phyloP scores from a whole-genome alignment of 495 filamentous ascomycete genomes.

The Aspergillus avenaceus region DNA sequence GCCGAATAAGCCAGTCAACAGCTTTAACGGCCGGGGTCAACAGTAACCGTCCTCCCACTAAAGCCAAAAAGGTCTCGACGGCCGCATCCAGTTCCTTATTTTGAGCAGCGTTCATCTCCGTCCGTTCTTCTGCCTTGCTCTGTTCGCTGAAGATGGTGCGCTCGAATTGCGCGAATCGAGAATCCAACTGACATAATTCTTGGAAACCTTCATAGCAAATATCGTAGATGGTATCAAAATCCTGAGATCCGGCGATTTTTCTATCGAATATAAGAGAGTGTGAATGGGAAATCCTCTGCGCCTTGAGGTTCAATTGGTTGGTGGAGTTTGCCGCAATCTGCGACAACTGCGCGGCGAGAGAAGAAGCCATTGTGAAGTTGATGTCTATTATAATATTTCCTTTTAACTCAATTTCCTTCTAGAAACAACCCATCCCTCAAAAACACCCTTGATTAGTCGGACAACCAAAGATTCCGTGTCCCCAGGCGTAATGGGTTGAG shows the following conservation, averaged over 20 bases:
- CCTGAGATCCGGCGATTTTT: conserved; percentile 74
- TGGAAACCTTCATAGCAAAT: conserved; percentile 84
- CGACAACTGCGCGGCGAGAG: conserved; percentile 75
- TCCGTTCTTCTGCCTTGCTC: conserved; percentile 82
- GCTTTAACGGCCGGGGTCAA: conserved; percentile 84
- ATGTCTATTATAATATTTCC: too few species aligned
- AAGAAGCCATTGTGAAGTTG: conserved; percentile 63
- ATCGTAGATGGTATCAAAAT: conserved; percentile 80
- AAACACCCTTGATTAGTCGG: conserved; percentile 2
- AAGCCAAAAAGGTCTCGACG: conserved; percentile 73
- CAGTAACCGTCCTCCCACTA: conserved; percentile 69
- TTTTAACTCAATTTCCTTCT: conserved; percentile 13
- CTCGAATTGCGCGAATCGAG: conserved; percentile 64
- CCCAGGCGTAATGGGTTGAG: not conserved
- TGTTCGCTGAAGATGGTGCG: conserved; percentile 82
- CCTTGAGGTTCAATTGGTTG: conserved; percentile 79
- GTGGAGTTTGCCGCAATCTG: conserved; percentile 74
- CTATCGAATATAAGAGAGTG: conserved; percentile 89
- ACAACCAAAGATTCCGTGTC: not conserved
- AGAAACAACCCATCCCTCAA: conserved; percentile 21
- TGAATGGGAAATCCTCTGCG: conserved; percentile 81
- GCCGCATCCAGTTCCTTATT: conserved; percentile 75
- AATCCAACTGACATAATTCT: conserved; percentile 83
- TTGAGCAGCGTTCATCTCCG: conserved; percentile 73
- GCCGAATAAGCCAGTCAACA: conserved; percentile 88